Evolutionary conservation across 352 stramenopile species (phyloP), one percentile per base, ranked within the genome.

Genomic region (Peronospora belbahrii): DNA sequence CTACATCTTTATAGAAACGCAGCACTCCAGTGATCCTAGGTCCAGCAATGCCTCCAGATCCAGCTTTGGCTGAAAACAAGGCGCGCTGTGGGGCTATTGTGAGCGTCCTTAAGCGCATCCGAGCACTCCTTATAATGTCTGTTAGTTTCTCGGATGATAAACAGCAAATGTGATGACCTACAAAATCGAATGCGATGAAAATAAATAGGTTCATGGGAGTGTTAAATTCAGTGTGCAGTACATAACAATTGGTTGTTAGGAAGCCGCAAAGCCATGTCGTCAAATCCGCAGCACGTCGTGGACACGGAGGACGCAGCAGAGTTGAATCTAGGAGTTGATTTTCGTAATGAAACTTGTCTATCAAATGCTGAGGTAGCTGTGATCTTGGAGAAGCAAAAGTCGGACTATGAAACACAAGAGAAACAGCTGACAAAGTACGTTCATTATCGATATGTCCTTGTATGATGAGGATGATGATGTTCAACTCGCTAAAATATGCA

Each of bases 351-450:
- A 60, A 92, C 80, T 42, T 95, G 84, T 55, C 67, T 95, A 42
- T 92, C 83, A 2, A 95, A 95, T 42, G 84, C 84, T 23, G 83
- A 94, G 52, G 84, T 95, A 13, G 84, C 84, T 1, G 84, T 95
- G 11, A 92, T 94, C 44, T 65, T 95, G 25, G 82, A 95, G 59
- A 93, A 95, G 74, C 83, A 92, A 33, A 93, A 93, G 59, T 75
- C 70, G 24, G 79, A 94, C 61, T 95, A 94, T 65, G 84, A 95
- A 65, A 90, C 82, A 60, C 81, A 94, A 56, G 83, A 94, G 66
- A 94, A 94, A 60, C 78, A 88, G 65, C 70, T 94, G 46, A 94
- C 83, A 14, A 78, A 70, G 74, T 91, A 32, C 49, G 70, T 54
- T 34, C n/a, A 7, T 27, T 27, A 27, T n/a, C n/a, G n/a, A n/a